Base-by-base conservation (phyloP, 1,284 basidiomycete species). In the Coniferiporia sulphurascens region DNA sequence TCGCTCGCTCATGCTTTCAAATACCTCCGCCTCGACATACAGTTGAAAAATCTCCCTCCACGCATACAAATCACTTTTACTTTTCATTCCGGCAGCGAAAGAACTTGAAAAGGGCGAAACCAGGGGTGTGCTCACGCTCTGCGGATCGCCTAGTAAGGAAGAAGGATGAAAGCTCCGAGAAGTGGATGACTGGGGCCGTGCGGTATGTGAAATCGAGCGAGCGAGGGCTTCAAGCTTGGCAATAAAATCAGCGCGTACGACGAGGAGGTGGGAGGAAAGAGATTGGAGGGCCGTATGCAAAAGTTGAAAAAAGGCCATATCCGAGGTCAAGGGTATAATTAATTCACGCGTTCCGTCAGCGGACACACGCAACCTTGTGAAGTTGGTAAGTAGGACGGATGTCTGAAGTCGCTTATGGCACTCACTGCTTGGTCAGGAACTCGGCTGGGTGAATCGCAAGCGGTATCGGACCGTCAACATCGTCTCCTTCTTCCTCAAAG, bases 21-120 rank as follows among this genome's bases (percentile, higher is more conserved):
- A 98, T 5, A 98, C 86, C 68, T 96, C 89, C 1, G 85, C 76
- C 65, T 98, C 93, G 55, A 92, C 78, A 75, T 96, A 98, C 1
- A 96, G 74, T 52, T 86, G 83, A 68, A 98, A 97, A 36, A 98
- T 89, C 72, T 93, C 87, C 35, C 95, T 78, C 95, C 95, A 98
- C 2, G 85, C 83, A 68, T 93, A 95, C n/a, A 98, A 73, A 67
- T 98, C 95, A 21, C 79, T 78, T 65, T 79, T 79, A 8, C 68
- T 73, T 65, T 79, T 79, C 9, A 68, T 58, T 58, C 64, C 45
- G 45, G 57, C 61, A 52, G 36, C 32, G 34, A 65, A 35, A 43
- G 66, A 32, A 7, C 60, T 55, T 55, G 62, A 69, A 55, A 52
- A 63, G 27, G 61, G 63, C 41, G 48, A 58, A 34, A 48, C 56